These are phyloP conservation scores for Cinnamomum micranthum DNA, from an alignment of 164 flowering plant species.

Conservation along the genomic window DNA sequence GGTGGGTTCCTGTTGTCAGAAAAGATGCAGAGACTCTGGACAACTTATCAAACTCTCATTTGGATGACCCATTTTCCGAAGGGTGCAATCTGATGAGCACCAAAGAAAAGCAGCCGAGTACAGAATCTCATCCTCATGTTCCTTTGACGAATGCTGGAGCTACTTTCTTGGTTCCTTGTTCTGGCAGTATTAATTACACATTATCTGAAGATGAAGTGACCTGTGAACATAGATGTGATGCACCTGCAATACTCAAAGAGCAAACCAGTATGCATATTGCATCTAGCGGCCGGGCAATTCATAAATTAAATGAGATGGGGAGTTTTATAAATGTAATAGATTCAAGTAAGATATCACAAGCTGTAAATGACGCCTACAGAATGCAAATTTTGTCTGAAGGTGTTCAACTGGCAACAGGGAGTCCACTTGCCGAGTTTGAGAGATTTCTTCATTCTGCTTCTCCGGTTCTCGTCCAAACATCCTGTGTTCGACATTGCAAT, in stretches of 20 bases:
- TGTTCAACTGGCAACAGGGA: constrained; percentile 38
- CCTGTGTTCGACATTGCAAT: constrained; percentile 13
- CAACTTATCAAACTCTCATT: constrained; percentile 14
- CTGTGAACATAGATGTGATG: constrained; percentile 9
- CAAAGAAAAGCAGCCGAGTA: constrained; percentile 8
- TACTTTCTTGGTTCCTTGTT: constrained; percentile 6
- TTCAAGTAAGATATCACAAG: constrained; percentile 23
- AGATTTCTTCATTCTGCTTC: constrained; percentile 46
- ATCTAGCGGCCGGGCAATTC: constrained; percentile 6
- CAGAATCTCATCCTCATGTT: not conserved
- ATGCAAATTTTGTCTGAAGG: constrained; percentile 47
- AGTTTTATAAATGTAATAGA: constrained; percentile 11
- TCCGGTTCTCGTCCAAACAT: constrained; percentile 39
- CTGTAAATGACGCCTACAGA: constrained; percentile 38
- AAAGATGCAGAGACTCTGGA: constrained; percentile 24
- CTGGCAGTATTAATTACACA: constrained; percentile 8
- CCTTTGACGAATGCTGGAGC: not conserved
- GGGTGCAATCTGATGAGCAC: constrained; percentile 11
- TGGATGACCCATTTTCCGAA: constrained; percentile 19
- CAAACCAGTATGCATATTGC: constrained; percentile 5
- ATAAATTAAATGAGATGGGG: constrained; percentile 1
- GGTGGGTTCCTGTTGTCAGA: constrained; percentile 43
- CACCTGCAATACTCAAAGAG: constrained; percentile 7
- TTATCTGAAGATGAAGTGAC: constrained; percentile 10
- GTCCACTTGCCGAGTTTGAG: constrained; percentile 67